Evolutionary conservation across 2,329 filamentous ascomycete genomes (phyloP).

Genomic region (Dactylonectria macrodidyma): DNA sequence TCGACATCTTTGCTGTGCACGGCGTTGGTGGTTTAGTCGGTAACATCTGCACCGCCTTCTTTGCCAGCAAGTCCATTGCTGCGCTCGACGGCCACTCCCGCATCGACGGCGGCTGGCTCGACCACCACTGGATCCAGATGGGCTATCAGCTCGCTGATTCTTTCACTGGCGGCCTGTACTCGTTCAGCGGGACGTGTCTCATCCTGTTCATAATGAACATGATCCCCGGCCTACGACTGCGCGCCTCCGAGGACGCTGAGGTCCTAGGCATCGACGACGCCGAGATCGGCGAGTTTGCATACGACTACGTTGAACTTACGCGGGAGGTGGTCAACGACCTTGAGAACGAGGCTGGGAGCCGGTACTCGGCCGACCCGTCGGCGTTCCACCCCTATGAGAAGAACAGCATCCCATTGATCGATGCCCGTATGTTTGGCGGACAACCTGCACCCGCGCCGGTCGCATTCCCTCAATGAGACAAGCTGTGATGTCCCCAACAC

Average conservation of each 20-base stretch:
- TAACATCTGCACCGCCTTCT: conserved; percentile 85
- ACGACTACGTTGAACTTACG: conserved; percentile 90
- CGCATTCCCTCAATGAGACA: conserved; percentile 41
- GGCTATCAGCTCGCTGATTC: conserved; percentile 89
- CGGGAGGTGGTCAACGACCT: conserved; percentile 67
- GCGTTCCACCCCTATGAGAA: conserved; percentile 63
- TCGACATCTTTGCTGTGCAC: conserved; percentile 92
- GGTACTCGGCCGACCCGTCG: conserved; percentile 59
- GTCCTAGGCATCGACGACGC: conserved; percentile 89
- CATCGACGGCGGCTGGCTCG: conserved; percentile 86
- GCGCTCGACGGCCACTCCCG: conserved; percentile 79
- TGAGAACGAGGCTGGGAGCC: conserved; percentile 60
- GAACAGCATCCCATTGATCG: conserved; percentile 64
- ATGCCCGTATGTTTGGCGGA: conserved; percentile 58
- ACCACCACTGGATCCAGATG: conserved; percentile 87
- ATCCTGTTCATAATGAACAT: conserved; percentile 88
- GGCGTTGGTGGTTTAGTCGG: conserved; percentile 84
- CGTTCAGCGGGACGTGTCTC: conserved; percentile 82
- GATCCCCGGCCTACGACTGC: conserved; percentile 81
- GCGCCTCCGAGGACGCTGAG: conserved; percentile 83
- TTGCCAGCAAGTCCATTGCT: conserved; percentile 88
- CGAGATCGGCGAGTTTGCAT: conserved; percentile 95
- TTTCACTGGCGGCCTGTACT: conserved; percentile 81
- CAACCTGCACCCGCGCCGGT: conserved; percentile 44
- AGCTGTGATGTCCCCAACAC: background rate